phyloP scores from a whole-genome alignment of 2,329 filamentous ascomycete genomes.

The Tolypocladium tundrense region DNA sequence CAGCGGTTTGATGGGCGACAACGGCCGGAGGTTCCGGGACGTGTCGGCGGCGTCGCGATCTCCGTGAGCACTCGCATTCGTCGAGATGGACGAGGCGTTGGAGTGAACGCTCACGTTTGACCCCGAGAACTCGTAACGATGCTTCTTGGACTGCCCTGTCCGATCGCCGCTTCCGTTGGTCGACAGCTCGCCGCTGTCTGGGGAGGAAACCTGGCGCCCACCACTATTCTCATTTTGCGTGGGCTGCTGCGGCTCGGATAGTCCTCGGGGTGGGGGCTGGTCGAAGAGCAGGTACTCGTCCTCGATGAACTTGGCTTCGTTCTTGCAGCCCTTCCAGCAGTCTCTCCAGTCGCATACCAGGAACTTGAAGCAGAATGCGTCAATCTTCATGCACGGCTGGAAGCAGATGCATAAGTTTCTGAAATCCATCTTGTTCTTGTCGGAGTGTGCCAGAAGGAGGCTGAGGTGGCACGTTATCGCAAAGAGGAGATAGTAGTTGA shows the following conservation, averaged over 20 bases:
- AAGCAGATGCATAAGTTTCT: constrained; percentile 94
- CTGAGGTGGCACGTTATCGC: constrained; percentile 95
- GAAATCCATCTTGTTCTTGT: constrained; percentile 98
- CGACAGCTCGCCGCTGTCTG: constrained; percentile 51
- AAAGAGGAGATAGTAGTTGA: constrained; percentile 96
- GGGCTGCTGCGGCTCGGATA: constrained; percentile 25
- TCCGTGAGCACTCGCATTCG: constrained; percentile 34
- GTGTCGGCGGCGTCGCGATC: constrained; percentile 20
- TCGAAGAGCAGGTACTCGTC: constrained; percentile 55
- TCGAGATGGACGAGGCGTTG: constrained; percentile 31
- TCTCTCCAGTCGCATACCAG: constrained; percentile 91
- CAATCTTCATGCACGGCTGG: constrained; percentile 93
- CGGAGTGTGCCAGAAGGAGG: constrained; percentile 78
- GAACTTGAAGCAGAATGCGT: constrained; percentile 90
- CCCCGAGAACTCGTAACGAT: constrained; percentile 27
- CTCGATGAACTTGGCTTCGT: constrained; percentile 70
- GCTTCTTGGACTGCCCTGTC: constrained; percentile 28
- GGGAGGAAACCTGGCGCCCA: constrained; percentile 38
- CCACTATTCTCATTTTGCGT: constrained; percentile 8
- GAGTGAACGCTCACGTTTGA: constrained; percentile 34
- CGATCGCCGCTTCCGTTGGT: constrained; percentile 15
- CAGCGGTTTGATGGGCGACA: constrained; percentile 57
- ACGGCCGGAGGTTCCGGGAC: constrained; percentile 36
- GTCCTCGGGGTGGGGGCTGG: constrained; percentile 42
- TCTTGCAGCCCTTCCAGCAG: constrained; percentile 95